Evolutionary conservation across 1,284 basidiomycete species (phyloP).

Genomic region (Cryptococcus jaspeensis): DNA sequence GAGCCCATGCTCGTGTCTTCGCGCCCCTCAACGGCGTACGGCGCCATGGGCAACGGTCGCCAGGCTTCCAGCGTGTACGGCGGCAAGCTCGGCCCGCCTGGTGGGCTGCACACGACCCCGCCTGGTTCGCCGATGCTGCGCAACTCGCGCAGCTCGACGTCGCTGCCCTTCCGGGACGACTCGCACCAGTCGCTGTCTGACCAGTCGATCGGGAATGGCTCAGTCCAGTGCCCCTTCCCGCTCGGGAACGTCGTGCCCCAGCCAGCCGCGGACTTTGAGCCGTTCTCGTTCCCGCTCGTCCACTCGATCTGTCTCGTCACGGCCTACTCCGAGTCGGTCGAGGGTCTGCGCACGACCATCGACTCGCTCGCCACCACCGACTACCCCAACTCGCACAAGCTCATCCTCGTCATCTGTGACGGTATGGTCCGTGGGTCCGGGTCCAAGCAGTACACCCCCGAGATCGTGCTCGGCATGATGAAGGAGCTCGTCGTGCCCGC

Average conservation of each 20-base stretch:
- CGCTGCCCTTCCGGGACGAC: constrained; percentile 57
- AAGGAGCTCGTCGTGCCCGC: constrained; percentile 84
- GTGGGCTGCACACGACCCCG: constrained; percentile 57
- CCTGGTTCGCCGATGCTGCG: constrained; percentile 73
- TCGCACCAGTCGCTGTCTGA: constrained; percentile 46
- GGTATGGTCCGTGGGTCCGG: constrained; percentile 97
- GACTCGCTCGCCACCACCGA: constrained; percentile 98
- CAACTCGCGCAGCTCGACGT: constrained; percentile 78
- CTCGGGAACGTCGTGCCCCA: constrained; percentile 83
- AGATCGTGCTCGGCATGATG: constrained; percentile 97
- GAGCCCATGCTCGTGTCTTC: constrained; percentile 62
- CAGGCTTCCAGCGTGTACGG: constrained; percentile 48
- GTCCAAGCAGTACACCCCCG: constrained; percentile 82
- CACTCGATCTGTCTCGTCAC: constrained; percentile 97
- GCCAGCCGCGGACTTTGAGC: constrained; percentile 85
- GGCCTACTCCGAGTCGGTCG: constrained; percentile 95
- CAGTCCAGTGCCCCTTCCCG: constrained; percentile 77
- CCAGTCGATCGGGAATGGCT: constrained; percentile 15
- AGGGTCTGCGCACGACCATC: constrained; percentile 93
- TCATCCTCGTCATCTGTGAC: constrained; percentile 94
- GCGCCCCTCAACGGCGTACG: constrained; percentile 72
- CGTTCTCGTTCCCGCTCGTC: constrained; percentile 92
- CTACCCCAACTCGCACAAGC: constrained; percentile 97
- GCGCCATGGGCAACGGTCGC: constrained; percentile 45
- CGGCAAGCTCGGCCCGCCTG: constrained; percentile 35